These are phyloP conservation scores for Physcomitrium patens DNA, from an alignment of 225 moss, liverwort and hornwort species.

Conservation along the genomic window DNA sequence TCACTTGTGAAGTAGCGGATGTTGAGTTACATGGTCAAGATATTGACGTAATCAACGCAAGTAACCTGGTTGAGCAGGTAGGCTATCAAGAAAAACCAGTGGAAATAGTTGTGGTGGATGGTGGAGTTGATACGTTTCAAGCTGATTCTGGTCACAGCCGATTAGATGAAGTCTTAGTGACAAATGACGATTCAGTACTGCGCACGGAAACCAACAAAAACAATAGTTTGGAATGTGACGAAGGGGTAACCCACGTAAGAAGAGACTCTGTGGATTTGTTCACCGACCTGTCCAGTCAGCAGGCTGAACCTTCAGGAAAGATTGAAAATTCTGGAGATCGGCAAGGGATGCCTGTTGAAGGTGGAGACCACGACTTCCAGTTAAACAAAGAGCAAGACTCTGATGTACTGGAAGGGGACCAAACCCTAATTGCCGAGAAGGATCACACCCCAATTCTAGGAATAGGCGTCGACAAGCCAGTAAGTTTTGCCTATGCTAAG, in stretches of 20 bases:
- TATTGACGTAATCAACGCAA: conserved; percentile 3
- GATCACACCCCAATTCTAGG: not conserved
- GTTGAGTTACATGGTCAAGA: not conserved
- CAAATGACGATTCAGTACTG: not conserved
- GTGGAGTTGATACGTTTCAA: not conserved
- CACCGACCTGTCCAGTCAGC: not conserved
- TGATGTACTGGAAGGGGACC: conserved; percentile 24
- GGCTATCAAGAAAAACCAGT: not conserved
- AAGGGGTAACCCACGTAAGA: not conserved
- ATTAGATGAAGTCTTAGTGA: conserved; percentile 4
- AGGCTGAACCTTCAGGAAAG: not conserved
- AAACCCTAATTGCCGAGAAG: not conserved
- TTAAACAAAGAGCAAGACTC: conserved; percentile 18
- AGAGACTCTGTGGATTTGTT: not conserved
- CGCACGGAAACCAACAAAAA: not conserved
- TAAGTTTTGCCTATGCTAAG: conserved; percentile 27
- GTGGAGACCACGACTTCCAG: conserved; percentile 15
- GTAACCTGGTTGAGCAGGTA: not conserved
- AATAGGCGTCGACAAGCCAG: conserved; percentile 3
- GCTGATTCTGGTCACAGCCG: not conserved
- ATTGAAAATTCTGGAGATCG: conserved; percentile 27
- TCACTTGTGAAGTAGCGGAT: conserved; percentile 19
- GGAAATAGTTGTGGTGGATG: conserved; percentile 9
- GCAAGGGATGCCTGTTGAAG: conserved; percentile 4
- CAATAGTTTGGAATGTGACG: not conserved